These are phyloP conservation scores for Aspergillus homomorphus DNA, from an alignment of 495 filamentous ascomycete species.

Conservation along the genomic window DNA sequence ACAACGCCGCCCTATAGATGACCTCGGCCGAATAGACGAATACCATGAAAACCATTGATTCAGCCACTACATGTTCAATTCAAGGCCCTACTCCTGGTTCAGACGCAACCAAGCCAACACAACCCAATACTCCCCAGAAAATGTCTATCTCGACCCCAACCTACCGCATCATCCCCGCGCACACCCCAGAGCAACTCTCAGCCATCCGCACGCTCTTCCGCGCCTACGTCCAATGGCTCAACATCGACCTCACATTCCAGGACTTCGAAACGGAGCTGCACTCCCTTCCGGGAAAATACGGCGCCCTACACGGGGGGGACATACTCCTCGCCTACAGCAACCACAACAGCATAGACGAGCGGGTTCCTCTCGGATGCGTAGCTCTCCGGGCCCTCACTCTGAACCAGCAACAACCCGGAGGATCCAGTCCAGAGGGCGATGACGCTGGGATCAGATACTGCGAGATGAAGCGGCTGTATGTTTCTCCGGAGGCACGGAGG, in stretches of 20 bases:
- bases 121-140: neutral
- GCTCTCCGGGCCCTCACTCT: conserved; percentile 24
- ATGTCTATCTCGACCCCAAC: neutral
- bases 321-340: conserved; percentile 46
- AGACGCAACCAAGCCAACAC: neutral
- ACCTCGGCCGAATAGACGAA: too few species aligned
- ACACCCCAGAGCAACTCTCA: conserved; percentile 15
- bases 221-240: conserved; percentile 50
- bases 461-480: conserved; percentile 61
- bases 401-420: conserved; percentile 32
- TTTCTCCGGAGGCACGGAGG: conserved; percentile 43
- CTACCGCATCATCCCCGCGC: conserved; percentile 16
- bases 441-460: conserved; percentile 32
- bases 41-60: too few species aligned
- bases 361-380: conserved; percentile 48
- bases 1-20: too few species aligned
- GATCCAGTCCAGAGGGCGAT: conserved; percentile 29
- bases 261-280: conserved; percentile 51
- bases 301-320: conserved; percentile 33
- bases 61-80: too few species aligned
- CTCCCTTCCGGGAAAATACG: conserved; percentile 54
- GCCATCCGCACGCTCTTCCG: conserved; percentile 40
- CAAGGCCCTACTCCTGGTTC: neutral
- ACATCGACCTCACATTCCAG: conserved; percentile 58
- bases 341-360: neutral